Base-by-base conservation (phyloP, 768 basidiomycete genomes). In the Russula foetens region DNA sequence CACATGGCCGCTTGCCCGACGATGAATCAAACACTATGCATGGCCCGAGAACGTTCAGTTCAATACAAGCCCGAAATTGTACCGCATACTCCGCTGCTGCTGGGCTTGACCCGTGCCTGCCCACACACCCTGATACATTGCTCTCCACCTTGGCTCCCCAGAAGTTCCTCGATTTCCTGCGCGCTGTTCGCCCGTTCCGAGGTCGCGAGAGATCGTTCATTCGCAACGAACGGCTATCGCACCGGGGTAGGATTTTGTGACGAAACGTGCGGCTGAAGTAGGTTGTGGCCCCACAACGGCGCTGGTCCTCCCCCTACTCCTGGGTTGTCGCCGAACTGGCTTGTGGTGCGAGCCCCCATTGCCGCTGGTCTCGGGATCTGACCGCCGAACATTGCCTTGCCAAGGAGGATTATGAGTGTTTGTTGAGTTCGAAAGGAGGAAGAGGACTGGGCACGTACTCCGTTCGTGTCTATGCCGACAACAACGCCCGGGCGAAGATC, bases 131-230 rank as follows among this genome's bases (percentile, higher is more conserved):
- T 53, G 56, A 19, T 58, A 53, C 38, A 47, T 26, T 53, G 31
- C 61, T 56, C 23, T 33, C 23, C 43, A 5, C 59, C 59, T 50
- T 55, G 61, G 49, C 60, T 60, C 2, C 78, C 71, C 39, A 89
- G 75, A 61, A 88, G 69, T 62, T 80, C 79, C 68, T 90, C 88
- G n/a, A 89, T 85, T 67, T 90, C 88, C 52, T 83, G 80, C 1
- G 81, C 78, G 69, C 86, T 88, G 56, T 83, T 82, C 33, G 87
- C 58, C n/a, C 51, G 61, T 31, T 53, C 51, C 56, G 61, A 62
- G n/a, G 43, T 11, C 19, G 19, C 49, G 77, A 68, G 85, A 83
- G 28, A 74, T 72, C 31, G 80, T 74, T 59, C 74, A 74, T 64
- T 81, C 76, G 23, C 77, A 73, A 28, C 72, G 74, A 58, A 80